A percentile compares a stretch with the other conserved stretches of the same genome.
These are phyloP conservation scores for Paulownia fortunei DNA, from an alignment of 257 asterid genomes.

Conservation along the genomic window DNA sequence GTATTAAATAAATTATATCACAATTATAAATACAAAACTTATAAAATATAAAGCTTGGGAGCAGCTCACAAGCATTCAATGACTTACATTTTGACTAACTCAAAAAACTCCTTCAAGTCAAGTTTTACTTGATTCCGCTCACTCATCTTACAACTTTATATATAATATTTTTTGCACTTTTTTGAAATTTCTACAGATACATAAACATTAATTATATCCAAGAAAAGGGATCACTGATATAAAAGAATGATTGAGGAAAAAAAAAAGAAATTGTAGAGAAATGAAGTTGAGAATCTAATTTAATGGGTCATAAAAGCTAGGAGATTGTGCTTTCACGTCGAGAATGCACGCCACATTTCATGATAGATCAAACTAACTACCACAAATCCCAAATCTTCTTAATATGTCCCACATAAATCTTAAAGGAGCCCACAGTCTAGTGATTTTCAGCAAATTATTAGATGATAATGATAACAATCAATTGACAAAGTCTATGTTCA, in stretches of 20 bases:
- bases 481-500: background rate
- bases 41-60: too few relatives aligned
- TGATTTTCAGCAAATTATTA: slow-evolving; percentile 16
- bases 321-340: slow-evolving; percentile 15
- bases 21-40: too few relatives aligned
- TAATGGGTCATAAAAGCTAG: background rate
- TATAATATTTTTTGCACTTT: background rate
- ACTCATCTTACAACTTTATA: too few relatives aligned
- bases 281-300: background rate
- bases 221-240: background rate
- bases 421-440: background rate
- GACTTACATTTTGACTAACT: background rate
- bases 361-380: background rate
- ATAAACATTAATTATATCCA: background rate
- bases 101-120: background rate
- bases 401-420: slow-evolving; percentile 32
- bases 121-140: background rate
- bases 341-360: background rate
- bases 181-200: background rate
- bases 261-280: background rate
- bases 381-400: slow-evolving; percentile 18
- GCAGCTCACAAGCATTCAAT: too few relatives aligned
- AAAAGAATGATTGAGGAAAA: background rate
- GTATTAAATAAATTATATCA: too few relatives aligned
- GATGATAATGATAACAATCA: background rate